These are phyloP conservation scores for Corynascus novoguineensis DNA, from an alignment of 495 filamentous ascomycete genomes.

Conservation along the genomic window DNA sequence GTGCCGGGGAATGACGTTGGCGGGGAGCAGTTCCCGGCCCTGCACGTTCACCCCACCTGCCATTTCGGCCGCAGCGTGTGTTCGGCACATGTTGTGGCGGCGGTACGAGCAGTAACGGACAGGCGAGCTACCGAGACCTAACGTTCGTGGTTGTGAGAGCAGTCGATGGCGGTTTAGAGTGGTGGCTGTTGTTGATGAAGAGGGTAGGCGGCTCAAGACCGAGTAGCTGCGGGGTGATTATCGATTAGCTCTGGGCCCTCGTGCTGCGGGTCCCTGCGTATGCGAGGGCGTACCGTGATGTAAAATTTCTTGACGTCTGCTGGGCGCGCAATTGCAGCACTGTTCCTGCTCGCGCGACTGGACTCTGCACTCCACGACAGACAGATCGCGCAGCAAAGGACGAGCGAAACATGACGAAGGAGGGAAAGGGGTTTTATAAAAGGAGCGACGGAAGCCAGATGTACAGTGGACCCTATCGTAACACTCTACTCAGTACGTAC, in stretches of 20 bases:
- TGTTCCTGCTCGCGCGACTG: conserved; percentile 8
- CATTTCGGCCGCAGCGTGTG: conserved; percentile 39
- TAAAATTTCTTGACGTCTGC: conserved; percentile 23
- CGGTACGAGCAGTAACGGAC: conserved; percentile 49
- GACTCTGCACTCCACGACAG: conserved; percentile 23
- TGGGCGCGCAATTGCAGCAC: conserved; percentile 3
- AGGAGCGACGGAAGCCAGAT: conserved; percentile 7
- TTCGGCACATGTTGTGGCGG: conserved; percentile 53
- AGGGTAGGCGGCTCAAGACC: conserved; percentile 17
- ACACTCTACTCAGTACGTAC: conserved; percentile 16
- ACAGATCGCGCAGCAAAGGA: conserved; percentile 19
- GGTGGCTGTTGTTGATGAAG: conserved; percentile 13
- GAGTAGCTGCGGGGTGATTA: conserved; percentile 28
- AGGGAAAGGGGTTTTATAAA: not conserved
- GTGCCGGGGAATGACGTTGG: conserved; percentile 59
- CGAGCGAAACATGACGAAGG: conserved; percentile 27
- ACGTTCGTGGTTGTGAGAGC: conserved; percentile 13
- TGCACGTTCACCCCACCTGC: conserved; percentile 43
- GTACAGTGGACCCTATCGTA: conserved; percentile 24
- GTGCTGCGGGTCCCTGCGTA: not conserved
- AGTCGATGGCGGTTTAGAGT: conserved; percentile 14
- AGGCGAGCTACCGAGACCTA: conserved; percentile 23
- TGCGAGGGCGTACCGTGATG: conserved; percentile 17
- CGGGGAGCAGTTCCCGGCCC: conserved; percentile 55
- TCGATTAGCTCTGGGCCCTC: conserved; percentile 7